Conservation (phyloP, 306 rosid genomes). For the Pyrus pyrifolia region DNA sequence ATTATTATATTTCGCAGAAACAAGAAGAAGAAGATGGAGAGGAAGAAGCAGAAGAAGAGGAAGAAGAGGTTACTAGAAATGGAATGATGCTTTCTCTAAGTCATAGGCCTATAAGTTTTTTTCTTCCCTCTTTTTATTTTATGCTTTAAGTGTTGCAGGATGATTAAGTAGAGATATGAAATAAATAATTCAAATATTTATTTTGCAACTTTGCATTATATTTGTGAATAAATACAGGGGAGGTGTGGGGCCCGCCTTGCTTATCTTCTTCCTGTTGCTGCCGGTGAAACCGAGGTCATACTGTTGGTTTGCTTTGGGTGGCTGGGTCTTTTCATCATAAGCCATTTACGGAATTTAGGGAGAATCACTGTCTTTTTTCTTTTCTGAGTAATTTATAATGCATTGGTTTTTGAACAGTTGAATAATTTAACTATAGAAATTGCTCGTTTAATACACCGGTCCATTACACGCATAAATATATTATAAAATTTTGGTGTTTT, state of each 20-base stretch:
- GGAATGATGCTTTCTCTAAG: neutral
- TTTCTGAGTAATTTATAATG: neutral
- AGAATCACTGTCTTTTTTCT: neutral
- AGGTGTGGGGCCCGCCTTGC: conserved; percentile 18
- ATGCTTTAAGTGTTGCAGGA: neutral
- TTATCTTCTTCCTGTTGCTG: conserved; percentile 33
- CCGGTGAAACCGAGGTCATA: conserved; percentile 28
- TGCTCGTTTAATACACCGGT: too few relatives aligned
- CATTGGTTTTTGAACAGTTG: too few relatives aligned
- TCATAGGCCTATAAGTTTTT: too few relatives aligned
- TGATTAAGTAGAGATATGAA: neutral
- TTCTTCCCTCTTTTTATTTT: neutral
- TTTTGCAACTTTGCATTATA: neutral
- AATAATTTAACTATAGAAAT: too few relatives aligned
- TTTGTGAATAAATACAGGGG: neutral
- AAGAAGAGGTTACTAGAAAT: neutral
- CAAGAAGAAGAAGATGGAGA: conserved; percentile 8
- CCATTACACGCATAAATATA: too few relatives aligned
- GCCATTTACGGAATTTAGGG: neutral
- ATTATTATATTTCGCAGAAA: neutral
- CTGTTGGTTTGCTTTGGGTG: conserved; percentile 6
- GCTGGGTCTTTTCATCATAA: conserved; percentile 32
- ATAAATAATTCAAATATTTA: neutral
- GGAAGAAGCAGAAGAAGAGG: neutral
- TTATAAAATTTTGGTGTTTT: too few relatives aligned